Base-by-base conservation (phyloP, 345 rosid species). In the Melaleuca quinquenervia region DNA sequence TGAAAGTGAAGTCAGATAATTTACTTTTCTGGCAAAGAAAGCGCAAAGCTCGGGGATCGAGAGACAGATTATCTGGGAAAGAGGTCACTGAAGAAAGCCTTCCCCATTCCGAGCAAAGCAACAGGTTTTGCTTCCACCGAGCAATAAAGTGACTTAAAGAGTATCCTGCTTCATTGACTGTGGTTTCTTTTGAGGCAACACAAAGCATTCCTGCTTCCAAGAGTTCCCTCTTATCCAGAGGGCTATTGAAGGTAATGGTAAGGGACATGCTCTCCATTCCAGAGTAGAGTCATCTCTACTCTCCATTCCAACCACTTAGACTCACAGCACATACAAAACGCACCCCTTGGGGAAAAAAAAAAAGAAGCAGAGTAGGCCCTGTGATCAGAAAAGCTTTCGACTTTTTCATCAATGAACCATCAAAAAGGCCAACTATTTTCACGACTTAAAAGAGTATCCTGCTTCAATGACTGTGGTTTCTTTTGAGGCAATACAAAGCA, bases 331-430 rank as follows among this genome's bases (percentile, higher is more conserved):
- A 83, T 56, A 74, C 86, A 86, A 86, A 83, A 86, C 80, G 58
- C 44, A 88, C 70, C 52, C 84, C 83, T 32, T n/a, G n/a, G 64
- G n/a, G n/a, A n/a, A n/a, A n/a, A 58, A n/a, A n/a, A 14, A 26
- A 56, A 56, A 88, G 87, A 89, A 90, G 90, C 83, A 78, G 82
- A 87, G 84, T 56, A 24, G 84, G 88, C 91, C 94, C 91, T 90
- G 94, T 91, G 95, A 88, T 50, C 70, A 64, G 45, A 29, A 87
- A 89, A 89, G 90, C 92, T 93, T 89, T 91, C 84, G 50, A 90
- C 85, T 87, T 90, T 83, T 53, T 85, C 56, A 85, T 84, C 84
- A 74, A 74, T 84, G 78, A 64, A 64, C 80, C 62, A 85, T 88
- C 82, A 82, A 86, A 86, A 89, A 86, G 83, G 87, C 83, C 56